Percentiles rank a stretch among this genome's conserved stretches.
Evolutionary conservation across 345 rosid genomes (phyloP).

Genomic region (Euclidium syriacum): DNA sequence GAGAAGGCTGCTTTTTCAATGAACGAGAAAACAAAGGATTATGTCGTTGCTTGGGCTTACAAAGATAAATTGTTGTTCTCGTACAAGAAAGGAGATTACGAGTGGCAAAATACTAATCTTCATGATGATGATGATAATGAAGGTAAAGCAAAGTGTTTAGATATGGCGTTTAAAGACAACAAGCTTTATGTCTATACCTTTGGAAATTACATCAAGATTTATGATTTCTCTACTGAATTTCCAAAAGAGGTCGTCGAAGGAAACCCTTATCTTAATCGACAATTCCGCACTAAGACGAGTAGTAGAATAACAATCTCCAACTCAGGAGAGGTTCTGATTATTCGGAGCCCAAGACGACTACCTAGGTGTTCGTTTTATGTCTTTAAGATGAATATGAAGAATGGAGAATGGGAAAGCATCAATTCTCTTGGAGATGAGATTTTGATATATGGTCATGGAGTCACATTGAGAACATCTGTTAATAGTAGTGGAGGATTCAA

Average conservation of each 20-base stretch:
- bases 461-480: not conserved
- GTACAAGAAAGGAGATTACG: conserved; percentile 6
- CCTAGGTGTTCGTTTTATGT: conserved; percentile 16
- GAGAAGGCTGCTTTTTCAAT: conserved; percentile 1
- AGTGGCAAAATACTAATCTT: too few relatives aligned
- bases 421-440: conserved; percentile 14
- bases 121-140: not conserved
- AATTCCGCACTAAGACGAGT: not conserved
- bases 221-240: not conserved
- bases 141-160: conserved; percentile 15
- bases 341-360: too few relatives aligned
- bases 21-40: conserved; percentile 13
- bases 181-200: conserved; percentile 12
- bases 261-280: conserved; percentile 11
- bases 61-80: conserved; percentile 14
- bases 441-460: conserved; percentile 10
- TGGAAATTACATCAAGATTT: conserved; percentile 6
- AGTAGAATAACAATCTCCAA: not conserved
- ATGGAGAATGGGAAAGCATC: conserved; percentile 3
- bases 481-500: conserved; percentile 6
- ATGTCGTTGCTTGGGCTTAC: not conserved
- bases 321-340: conserved; percentile 10
- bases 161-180: conserved; percentile 10
- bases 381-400: conserved; percentile 15
- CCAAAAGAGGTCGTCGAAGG: not conserved